Evolutionary conservation across 1,284 basidiomycete genomes (phyloP).

Genomic region (Fistulina hepatica): DNA sequence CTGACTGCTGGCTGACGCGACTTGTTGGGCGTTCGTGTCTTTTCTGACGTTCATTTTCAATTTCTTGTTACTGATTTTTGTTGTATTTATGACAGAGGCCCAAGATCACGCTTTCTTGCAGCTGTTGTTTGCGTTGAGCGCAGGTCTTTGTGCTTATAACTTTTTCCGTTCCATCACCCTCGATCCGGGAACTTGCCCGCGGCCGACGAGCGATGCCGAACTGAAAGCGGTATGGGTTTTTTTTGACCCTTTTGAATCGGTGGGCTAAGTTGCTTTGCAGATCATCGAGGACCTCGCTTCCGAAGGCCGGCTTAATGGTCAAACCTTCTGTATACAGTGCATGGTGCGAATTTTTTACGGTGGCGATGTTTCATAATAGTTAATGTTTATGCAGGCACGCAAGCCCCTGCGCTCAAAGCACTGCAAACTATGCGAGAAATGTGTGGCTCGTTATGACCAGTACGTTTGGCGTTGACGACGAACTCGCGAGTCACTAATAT

Average conservation of each 20-base stretch:
- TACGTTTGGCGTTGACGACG: slow-evolving; percentile 30
- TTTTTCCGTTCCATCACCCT: slow-evolving; percentile 84
- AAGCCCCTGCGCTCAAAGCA: slow-evolving; percentile 94
- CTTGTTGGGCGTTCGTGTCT: slow-evolving; percentile 32
- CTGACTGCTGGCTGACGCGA: slow-evolving; percentile 70
- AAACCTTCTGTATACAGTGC: slow-evolving; percentile 92
- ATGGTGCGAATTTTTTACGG: slow-evolving; percentile 43
- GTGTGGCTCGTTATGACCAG: slow-evolving; percentile 87
- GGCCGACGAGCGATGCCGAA: slow-evolving; percentile 69
- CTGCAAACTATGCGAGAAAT: slow-evolving; percentile 85
- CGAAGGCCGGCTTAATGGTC: slow-evolving; percentile 82
- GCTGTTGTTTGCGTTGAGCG: slow-evolving; percentile 61
- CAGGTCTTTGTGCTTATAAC: slow-evolving; percentile 73
- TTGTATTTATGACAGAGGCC: slow-evolving; percentile 37
- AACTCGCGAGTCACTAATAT: neutral
- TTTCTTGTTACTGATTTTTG: slow-evolving; percentile 1
- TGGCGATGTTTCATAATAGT: slow-evolving; percentile 2
- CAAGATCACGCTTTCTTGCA: slow-evolving; percentile 69
- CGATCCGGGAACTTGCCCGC: slow-evolving; percentile 86
- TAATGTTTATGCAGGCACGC: slow-evolving; percentile 42
- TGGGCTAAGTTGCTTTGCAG: slow-evolving; percentile 30
- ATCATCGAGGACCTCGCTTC: slow-evolving; percentile 85
- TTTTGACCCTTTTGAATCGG: slow-evolving; percentile 1
- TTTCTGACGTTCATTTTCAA: neutral
- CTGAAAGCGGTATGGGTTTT: slow-evolving; percentile 58